Evolutionary conservation across 441 rosid genomes (phyloP), one percentile per base, ranked within the genome.

Genomic region (Melastoma candidum): DNA sequence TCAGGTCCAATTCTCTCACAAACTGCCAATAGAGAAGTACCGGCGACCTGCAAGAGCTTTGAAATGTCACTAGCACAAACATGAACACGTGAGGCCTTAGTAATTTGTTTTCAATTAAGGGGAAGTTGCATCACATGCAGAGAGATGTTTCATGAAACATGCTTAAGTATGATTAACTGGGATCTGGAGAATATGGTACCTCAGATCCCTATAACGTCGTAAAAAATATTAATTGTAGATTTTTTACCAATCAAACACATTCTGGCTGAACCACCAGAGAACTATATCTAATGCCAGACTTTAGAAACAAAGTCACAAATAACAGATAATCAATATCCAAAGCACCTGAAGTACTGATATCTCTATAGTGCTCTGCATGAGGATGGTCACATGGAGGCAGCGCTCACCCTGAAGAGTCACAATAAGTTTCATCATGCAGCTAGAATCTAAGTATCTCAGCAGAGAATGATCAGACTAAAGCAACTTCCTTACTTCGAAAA

Each of bases 1-100:
- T 90, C 98, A 48, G 95, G 88, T 68, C 98, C 98, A 68, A 90
- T 82, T 58, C 77, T 78, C 77, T 90, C 84, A 69, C 95, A 87
- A 74, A 85, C 71, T 61, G 84, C 75, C 80, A 82, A 68, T 53
- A 90, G 76, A 58, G 87, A 64, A 44, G 81, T 70, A 45, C 88
- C 87, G 69, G 95, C 93, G 75, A 87, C 83, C 98, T 90, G 46
- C 57, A 51, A 69, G 44, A 68, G 61, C 64, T 51, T 51, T 44
- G 11, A 56, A 36, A 47, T 14, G 43, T 11, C 53, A 48, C 59
- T 49, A 64, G 26, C n/a, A 52, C n/a, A 9, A 29, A 29, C 36
- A 29, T 29, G 36, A 29, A 29, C 3, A 0, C 3, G 36, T 29
- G 36, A 6, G 36, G 36, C 36, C 22, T 17, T 17, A 17, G 22